These are phyloP conservation scores for Leishmania amazonensis DNA, from an alignment of 208 protist genomes.

Conservation along the genomic window DNA sequence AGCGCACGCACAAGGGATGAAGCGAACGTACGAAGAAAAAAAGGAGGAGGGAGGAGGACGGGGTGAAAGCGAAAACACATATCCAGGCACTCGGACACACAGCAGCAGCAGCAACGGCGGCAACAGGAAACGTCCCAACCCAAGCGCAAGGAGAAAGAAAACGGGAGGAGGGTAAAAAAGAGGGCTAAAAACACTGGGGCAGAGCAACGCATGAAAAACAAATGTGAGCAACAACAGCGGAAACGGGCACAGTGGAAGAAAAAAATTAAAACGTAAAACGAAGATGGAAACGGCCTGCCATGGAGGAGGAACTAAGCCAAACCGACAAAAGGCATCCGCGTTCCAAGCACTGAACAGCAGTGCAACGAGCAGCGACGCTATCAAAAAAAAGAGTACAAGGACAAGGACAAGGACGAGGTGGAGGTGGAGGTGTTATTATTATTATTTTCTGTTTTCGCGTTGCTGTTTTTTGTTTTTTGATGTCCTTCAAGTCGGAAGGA, in stretches of 20 bases:
- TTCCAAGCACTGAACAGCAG: background rate
- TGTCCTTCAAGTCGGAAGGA: background rate
- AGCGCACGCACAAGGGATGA: background rate
- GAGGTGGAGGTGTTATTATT: background rate
- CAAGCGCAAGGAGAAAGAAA: background rate
- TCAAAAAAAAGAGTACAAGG: background rate
- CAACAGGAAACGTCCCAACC: background rate
- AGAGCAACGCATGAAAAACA: background rate
- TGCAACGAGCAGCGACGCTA: background rate
- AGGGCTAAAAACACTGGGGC: background rate
- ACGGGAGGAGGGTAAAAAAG: background rate
- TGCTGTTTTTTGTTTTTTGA: background rate
- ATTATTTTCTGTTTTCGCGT: background rate
- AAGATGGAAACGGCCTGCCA: background rate
- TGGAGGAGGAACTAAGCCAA: background rate
- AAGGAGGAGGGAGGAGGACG: background rate
- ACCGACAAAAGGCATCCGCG: background rate
- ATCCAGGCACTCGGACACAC: background rate
- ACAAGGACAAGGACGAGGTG: too few relatives aligned
- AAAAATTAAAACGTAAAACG: background rate
- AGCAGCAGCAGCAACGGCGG: background rate
- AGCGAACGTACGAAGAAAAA: background rate
- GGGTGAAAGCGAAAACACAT: background rate
- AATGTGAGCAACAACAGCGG: background rate
- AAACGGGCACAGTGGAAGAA: background rate